Evolutionary conservation across 2,329 filamentous ascomycete species (phyloP).

Genomic region (Penicillium occitanis): DNA sequence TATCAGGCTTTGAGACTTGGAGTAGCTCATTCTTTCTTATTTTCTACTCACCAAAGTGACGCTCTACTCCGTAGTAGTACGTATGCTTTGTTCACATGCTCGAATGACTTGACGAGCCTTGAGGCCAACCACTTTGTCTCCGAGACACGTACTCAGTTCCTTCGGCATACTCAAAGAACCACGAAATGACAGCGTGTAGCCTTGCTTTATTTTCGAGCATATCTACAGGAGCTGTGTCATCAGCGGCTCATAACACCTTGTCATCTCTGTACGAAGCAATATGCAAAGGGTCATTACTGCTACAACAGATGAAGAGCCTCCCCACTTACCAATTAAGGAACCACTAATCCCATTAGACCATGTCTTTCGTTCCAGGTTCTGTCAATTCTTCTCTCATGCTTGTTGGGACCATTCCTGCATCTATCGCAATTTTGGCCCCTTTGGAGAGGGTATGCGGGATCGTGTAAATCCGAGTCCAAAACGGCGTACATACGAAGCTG

Average conservation of each 20-base stretch:
- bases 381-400: neutral
- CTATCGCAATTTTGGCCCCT: neutral
- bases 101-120: too few relatives aligned
- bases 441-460: neutral
- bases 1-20: neutral
- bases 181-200: neutral
- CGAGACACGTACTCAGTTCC: neutral
- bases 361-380: neutral
- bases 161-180: neutral
- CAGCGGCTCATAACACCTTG: neutral
- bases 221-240: neutral
- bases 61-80: too few relatives aligned
- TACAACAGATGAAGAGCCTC: neutral
- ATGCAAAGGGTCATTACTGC: neutral
- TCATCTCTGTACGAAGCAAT: neutral
- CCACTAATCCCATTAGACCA: neutral
- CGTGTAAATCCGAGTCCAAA: constrained; percentile 9
- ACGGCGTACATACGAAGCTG: neutral
- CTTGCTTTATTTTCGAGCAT: neutral
- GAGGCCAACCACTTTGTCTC: neutral
- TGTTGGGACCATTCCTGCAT: neutral
- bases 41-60: neutral
- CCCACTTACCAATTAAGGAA: neutral
- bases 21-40: neutral
- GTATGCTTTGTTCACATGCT: neutral